Evolutionary conservation across 2,329 filamentous ascomycete species (phyloP).

Genomic region (Cladophialophora chaetospira): DNA sequence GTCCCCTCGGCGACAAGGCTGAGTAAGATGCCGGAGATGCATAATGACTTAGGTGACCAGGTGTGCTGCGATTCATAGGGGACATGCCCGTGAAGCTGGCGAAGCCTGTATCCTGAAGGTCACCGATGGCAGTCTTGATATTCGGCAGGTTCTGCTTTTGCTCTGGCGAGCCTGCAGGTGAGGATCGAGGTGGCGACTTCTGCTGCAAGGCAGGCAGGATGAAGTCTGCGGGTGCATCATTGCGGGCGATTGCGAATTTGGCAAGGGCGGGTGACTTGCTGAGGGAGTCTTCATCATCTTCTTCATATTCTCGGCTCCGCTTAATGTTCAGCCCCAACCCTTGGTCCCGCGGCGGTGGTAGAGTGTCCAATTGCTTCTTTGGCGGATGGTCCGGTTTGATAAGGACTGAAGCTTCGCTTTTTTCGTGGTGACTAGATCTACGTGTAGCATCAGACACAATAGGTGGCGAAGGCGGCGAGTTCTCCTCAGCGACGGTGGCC

Average conservation of each 20-base stretch:
- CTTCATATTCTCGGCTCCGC: constrained; percentile 14
- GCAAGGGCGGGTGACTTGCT: constrained; percentile 37
- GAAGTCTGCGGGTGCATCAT: constrained; percentile 36
- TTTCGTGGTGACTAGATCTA: background rate
- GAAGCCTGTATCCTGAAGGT: constrained; percentile 36
- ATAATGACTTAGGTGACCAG: constrained; percentile 36
- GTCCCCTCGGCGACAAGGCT: constrained; percentile 41
- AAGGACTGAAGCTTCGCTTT: background rate
- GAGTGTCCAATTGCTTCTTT: constrained; percentile 3
- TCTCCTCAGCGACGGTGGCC: background rate
- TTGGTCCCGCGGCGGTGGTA: constrained; percentile 13
- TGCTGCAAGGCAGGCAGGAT: constrained; percentile 45
- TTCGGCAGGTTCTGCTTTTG: constrained; percentile 44
- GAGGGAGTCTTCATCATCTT: constrained; percentile 32
- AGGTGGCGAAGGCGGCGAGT: background rate
- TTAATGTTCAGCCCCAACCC: constrained; percentile 13
- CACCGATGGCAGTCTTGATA: constrained; percentile 43
- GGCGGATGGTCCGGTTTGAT: background rate
- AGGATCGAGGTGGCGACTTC: constrained; percentile 39
- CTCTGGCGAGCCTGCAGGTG: constrained; percentile 39
- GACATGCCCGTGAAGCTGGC: constrained; percentile 32
- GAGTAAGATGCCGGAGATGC: constrained; percentile 38
- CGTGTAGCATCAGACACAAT: background rate
- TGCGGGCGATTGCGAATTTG: constrained; percentile 39
- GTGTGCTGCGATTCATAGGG: constrained; percentile 34